Evolutionary conservation across 305 asterid species (phyloP), one percentile per base, ranked within the genome.

Genomic region (Solanum hybrid): DNA sequence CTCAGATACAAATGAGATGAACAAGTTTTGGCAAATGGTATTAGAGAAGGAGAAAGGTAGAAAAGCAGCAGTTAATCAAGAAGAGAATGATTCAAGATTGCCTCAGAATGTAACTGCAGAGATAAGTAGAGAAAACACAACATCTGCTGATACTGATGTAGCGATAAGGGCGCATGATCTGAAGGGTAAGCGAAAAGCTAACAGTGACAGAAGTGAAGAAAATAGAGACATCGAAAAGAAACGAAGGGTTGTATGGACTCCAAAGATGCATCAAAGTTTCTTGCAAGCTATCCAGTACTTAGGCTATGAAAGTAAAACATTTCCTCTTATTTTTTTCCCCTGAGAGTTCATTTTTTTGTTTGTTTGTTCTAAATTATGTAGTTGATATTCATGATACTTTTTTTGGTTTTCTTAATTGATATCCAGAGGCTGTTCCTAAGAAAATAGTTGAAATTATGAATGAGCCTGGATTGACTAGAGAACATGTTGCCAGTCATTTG

Each of bases 401-500:
- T 69, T 33, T 12, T 74, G 79, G 79, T 29, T 74, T 34, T 74
- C 80, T 80, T 89, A 39, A 80, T 89, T 57, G 84, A 46, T 18
- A 12, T 78, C 83, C 93, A 97, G 99, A 89, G 35, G 96, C 98
- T 61, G 95, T 96, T 87, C 98, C 97, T 4, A 96, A 95, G 94
- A 97, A 91, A 91, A 95, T 97, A 86, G 95, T 94, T 39, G 96
- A 96, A 90, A 90, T 91, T 81, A 96, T 97, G 99, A 93, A 93
- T 22, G 89, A 91, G 81, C 95, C 97, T 2, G 94, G 95, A 85
- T 94, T 97, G 92, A 95, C 92, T 87, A 93, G 98, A 91, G 98
- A 95, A 92, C 94, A 95, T 85, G 96, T 97, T 89, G 96, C 99
- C 83, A 96, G 98, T 90, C 98, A 96, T 93, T 93, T 95, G 89